Conservation (phyloP, 225 moss, liverwort and hornwort genomes). For the Climacium dendroides region DNA sequence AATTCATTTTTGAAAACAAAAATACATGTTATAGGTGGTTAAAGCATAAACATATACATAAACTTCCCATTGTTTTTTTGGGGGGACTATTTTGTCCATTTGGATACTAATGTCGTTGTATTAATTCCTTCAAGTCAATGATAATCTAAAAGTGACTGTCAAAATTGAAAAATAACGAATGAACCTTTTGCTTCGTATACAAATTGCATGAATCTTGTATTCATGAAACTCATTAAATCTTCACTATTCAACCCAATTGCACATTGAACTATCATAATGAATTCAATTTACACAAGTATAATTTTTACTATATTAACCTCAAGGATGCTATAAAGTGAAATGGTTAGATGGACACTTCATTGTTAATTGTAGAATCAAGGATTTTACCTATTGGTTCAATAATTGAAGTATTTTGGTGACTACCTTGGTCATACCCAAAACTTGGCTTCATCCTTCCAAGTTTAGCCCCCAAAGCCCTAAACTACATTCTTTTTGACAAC, state of each 20-base stretch:
- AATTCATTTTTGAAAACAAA: background rate
- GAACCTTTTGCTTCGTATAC: background rate
- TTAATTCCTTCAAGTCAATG: background rate
- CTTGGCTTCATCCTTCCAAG: too few relatives aligned
- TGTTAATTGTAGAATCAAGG: background rate
- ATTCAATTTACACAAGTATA: background rate
- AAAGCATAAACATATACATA: background rate
- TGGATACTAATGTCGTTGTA: background rate
- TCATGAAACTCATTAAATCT: background rate
- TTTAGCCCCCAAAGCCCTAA: too few relatives aligned
- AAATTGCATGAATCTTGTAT: background rate
- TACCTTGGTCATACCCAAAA: too few relatives aligned
- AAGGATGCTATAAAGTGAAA: background rate
- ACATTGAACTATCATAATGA: background rate
- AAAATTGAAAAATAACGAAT: background rate
- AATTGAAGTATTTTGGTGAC: background rate
- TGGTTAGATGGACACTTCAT: background rate
- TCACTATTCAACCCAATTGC: background rate
- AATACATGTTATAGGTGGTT: background rate
- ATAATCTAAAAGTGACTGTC: background rate
- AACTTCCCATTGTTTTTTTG: background rate
- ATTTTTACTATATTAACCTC: background rate
- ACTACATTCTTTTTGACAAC: too few relatives aligned
- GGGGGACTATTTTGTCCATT: background rate
- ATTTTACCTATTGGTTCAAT: background rate